A percentile compares a stretch with the other conserved stretches of the same genome.
Conservation (phyloP, 169 alveolate species). For the Amoebophrya sp. region DNA sequence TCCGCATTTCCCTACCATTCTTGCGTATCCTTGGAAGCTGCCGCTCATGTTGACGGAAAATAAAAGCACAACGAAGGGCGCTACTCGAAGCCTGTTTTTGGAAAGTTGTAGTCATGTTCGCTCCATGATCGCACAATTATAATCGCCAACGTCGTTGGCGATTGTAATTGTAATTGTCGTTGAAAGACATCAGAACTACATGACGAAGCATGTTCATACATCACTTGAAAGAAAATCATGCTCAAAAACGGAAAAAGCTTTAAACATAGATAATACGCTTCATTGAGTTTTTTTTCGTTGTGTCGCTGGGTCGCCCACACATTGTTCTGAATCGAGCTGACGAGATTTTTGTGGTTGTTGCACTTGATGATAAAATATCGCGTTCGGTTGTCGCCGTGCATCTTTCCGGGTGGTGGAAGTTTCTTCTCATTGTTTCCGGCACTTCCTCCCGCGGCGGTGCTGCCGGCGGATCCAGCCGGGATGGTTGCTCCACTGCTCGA, state of each 20-base stretch:
- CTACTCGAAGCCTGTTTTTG: not conserved
- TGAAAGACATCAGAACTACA: too few relatives aligned
- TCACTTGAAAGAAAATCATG: not conserved
- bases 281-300: not conserved
- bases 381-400: not conserved
- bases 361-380: conserved; percentile 10
- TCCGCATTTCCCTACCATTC: not conserved
- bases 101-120: not conserved
- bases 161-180: too few relatives aligned
- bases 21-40: not conserved
- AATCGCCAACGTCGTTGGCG: too few relatives aligned
- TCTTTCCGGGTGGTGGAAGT: not conserved
- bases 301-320: not conserved
- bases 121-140: too few relatives aligned
- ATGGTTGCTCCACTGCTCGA: too few relatives aligned
- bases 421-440: too few relatives aligned
- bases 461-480: too few relatives aligned
- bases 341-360: not conserved
- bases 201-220: not conserved
- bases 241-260: too few relatives aligned
- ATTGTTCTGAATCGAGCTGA: not conserved
- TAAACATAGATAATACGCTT: not conserved
- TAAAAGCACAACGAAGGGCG: not conserved
- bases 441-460: too few relatives aligned
- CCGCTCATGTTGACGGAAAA: not conserved